Conservation (phyloP, 495 filamentous ascomycete genomes). For the Hyphodiscus hymeniophilus region DNA sequence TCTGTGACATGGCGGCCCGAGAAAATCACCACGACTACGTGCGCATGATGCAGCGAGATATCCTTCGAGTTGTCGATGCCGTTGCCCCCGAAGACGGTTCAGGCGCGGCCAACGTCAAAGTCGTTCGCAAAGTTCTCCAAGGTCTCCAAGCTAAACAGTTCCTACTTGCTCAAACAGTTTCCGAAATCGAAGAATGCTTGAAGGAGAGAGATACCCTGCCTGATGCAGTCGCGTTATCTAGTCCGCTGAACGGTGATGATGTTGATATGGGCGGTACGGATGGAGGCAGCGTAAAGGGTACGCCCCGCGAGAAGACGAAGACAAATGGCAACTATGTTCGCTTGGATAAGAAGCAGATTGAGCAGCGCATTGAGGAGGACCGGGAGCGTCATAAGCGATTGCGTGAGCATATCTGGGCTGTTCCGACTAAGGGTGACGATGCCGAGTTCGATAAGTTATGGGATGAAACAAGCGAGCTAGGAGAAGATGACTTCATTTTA, state of each 20-base stretch:
- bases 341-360: constrained; percentile 78
- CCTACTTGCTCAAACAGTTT: constrained; percentile 56
- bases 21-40: constrained; percentile 72
- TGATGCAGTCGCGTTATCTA: constrained; percentile 11
- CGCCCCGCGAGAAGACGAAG: constrained; percentile 23
- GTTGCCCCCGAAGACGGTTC: constrained; percentile 82
- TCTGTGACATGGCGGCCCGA: constrained; percentile 76
- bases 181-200: constrained; percentile 71
- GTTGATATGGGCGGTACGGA: constrained; percentile 23
- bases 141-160: constrained; percentile 59
- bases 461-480: constrained; percentile 73
- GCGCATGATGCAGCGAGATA: constrained; percentile 90
- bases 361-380: constrained; percentile 95
- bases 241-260: constrained; percentile 26
- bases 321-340: constrained; percentile 25
- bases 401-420: constrained; percentile 84
- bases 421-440: constrained; percentile 42
- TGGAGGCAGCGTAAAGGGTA: constrained; percentile 12
- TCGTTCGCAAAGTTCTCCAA: constrained; percentile 71
- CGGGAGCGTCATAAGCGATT: constrained; percentile 87
- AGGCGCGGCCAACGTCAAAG: constrained; percentile 89
- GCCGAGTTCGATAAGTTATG: constrained; percentile 64
- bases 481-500: constrained; percentile 72
- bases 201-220: constrained; percentile 46
- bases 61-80: constrained; percentile 78